Conservation (phyloP, 2,329 filamentous ascomycete genomes). For the Ambrosiella xylebori region DNA sequence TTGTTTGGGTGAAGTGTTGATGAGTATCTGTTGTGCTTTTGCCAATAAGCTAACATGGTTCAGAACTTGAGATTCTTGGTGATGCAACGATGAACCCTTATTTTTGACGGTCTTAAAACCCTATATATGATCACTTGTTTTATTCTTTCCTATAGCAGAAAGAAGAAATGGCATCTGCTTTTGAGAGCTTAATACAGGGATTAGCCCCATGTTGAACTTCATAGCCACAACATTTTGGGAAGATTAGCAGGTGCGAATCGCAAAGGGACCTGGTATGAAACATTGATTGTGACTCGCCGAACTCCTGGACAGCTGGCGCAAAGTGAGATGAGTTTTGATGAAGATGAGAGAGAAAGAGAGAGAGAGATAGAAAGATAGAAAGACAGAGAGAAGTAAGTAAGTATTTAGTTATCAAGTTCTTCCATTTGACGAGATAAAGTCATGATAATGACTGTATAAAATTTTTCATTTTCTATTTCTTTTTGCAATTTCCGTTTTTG, state of each 20-base stretch:
- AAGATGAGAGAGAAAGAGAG: neutral
- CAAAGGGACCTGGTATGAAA: neutral
- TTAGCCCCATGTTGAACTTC: neutral
- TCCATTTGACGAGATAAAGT: too few relatives aligned
- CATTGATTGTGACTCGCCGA: neutral
- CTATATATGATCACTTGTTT: neutral
- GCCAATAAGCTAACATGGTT: too few relatives aligned
- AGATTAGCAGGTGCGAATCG: neutral
- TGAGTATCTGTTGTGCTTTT: too few relatives aligned
- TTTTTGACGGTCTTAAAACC: too few relatives aligned
- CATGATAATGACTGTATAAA: too few relatives aligned
- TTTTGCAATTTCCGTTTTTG: too few relatives aligned
- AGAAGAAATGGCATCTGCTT: neutral
- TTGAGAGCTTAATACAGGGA: neutral
- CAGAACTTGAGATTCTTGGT: too few relatives aligned
- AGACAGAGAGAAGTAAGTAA: neutral
- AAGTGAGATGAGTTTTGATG: neutral
- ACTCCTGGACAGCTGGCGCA: slow-evolving; percentile 3
- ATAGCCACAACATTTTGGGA: neutral
- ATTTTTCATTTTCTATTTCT: too few relatives aligned
- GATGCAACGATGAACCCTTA: too few relatives aligned
- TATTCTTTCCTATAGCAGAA: neutral
- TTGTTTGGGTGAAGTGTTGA: too few relatives aligned
- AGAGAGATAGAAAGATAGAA: neutral
- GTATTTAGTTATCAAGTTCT: too few relatives aligned